phyloP scores from a whole-genome alignment of 2,329 filamentous ascomycete species.

The Cryphonectria carpinicola region DNA sequence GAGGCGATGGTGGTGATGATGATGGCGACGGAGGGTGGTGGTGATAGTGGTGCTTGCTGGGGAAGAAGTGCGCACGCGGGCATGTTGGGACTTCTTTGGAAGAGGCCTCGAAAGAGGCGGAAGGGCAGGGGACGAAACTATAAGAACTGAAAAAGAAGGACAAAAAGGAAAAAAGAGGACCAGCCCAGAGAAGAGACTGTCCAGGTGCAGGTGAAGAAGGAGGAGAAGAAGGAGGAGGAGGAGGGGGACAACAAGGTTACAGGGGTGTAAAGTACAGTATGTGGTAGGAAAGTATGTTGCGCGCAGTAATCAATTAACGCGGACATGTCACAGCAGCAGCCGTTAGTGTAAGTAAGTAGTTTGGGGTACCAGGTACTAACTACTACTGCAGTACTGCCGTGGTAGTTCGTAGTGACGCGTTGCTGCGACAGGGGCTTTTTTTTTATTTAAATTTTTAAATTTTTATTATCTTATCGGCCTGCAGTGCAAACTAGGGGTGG shows the following conservation, averaged over 20 bases:
- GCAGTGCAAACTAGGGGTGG: neutral
- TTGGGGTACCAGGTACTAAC: neutral
- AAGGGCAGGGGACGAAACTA: neutral
- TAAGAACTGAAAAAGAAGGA: too few species aligned
- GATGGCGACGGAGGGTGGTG: neutral
- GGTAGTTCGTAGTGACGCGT: neutral
- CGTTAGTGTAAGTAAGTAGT: neutral
- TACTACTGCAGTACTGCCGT: neutral
- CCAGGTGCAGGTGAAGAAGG: neutral
- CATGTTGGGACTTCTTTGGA: slow-evolving; percentile 6
- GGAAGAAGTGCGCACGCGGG: neutral
- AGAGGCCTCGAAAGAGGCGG: neutral
- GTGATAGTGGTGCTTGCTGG: neutral
- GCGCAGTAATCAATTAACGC: too few species aligned
- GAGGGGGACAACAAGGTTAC: neutral
- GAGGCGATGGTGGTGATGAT: neutral
- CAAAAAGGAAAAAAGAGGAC: neutral
- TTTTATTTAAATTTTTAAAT: too few species aligned
- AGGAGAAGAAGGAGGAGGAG: too few species aligned
- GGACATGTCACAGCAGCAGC: neutral
- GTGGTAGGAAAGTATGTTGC: too few species aligned
- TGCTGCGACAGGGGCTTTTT: neutral
- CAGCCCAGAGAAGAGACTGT: neutral
- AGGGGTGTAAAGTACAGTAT: too few species aligned
- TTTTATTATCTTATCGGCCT: neutral